These are phyloP conservation scores for Dendrocalamus latiflorus DNA, from an alignment of 202 grass and related monocot genomes.

Conservation along the genomic window DNA sequence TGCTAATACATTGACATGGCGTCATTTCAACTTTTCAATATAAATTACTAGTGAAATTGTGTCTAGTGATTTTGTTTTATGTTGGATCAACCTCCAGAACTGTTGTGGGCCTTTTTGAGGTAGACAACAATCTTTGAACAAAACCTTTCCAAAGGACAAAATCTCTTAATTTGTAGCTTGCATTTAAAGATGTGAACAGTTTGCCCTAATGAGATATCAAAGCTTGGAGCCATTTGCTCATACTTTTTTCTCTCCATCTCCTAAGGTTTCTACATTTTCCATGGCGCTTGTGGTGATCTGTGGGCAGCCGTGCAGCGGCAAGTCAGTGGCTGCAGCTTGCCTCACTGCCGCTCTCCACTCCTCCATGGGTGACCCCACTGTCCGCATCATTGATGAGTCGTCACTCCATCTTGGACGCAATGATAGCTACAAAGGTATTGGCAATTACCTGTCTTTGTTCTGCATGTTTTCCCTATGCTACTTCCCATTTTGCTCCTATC, in stretches of 20 bases:
- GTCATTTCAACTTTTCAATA: no score
- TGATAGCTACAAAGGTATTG: conserved; percentile 70
- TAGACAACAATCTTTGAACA: no score
- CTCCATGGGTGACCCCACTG: conserved; percentile 18
- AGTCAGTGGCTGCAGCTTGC: conserved; percentile 59
- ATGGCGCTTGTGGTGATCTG: conserved; percentile 95
- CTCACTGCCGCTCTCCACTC: conserved; percentile 46
- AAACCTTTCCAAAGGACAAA: no score
- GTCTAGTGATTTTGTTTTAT: no score
- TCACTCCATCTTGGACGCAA: conserved; percentile 84
- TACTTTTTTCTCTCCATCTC: not conserved
- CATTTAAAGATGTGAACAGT: no score
- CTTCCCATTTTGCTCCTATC: not conserved
- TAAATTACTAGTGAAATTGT: no score
- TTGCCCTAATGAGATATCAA: not conserved
- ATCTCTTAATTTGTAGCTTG: no score
- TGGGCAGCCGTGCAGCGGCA: conserved; percentile 90
- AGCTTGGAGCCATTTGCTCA: not conserved
- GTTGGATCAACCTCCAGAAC: no score
- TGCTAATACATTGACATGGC: no score
- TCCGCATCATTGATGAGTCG: conserved; percentile 79
- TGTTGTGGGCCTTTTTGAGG: no score
- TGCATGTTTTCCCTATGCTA: not conserved
- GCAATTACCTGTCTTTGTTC: not conserved
- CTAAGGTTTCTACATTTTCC: conserved; percentile 18